Conservation (phyloP, 208 protist genomes). For the Crithidia acanthocephali region DNA sequence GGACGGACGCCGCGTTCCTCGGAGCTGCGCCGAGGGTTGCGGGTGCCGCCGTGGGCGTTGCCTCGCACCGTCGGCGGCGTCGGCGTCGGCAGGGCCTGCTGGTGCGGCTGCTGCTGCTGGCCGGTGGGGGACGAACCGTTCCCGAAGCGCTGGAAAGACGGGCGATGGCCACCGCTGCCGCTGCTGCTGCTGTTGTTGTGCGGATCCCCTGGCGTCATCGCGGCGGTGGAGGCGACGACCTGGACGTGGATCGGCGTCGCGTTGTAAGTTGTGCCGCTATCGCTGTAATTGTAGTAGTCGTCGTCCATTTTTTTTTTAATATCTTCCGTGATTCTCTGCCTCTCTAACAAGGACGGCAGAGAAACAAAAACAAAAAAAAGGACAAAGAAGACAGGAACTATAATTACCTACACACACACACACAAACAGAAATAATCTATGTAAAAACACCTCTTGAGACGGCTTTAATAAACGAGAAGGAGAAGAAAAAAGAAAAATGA, state of each 20-base stretch:
- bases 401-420: no score
- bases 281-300: constrained; percentile 8
- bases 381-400: not conserved
- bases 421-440: not conserved
- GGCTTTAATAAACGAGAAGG: no score
- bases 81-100: not conserved
- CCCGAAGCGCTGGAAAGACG: not conserved
- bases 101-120: constrained; percentile 1
- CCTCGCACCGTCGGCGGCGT: constrained; percentile 8
- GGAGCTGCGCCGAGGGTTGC: constrained; percentile 14
- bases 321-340: no score
- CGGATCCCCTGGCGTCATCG: not conserved
- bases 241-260: not conserved
- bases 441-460: no score
- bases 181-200: constrained; percentile 17
- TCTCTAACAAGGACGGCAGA: not conserved
- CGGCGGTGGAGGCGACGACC: not conserved
- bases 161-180: constrained; percentile 7
- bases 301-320: constrained; percentile 1
- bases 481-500: no score
- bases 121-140: not conserved
- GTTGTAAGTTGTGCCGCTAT: constrained; percentile 2
- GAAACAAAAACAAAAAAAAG: constrained; percentile 12
- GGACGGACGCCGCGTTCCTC: constrained; percentile 6
- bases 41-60: constrained; percentile 7